phyloP scores from a whole-genome alignment of 2,329 filamentous ascomycete species.

The Aspergillus ustus region DNA sequence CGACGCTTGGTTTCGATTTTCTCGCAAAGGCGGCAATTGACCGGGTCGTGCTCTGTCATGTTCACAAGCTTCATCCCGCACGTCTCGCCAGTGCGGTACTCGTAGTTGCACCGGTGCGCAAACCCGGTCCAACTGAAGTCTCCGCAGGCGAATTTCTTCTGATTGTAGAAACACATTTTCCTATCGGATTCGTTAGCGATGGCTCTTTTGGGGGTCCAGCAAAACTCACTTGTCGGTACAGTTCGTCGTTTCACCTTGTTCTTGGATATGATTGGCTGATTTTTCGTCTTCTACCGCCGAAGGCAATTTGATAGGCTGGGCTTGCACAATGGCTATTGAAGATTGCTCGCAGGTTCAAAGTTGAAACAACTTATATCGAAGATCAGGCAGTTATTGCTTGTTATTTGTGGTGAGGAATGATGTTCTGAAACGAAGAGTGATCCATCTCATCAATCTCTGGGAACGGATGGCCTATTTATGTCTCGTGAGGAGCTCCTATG shows the following conservation, averaged over 20 bases:
- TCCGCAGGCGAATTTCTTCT: constrained; percentile 81
- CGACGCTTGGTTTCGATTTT: constrained; percentile 86
- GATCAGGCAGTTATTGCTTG: constrained; percentile 26
- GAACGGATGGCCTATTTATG: constrained; percentile 47
- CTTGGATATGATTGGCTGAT: constrained; percentile 38
- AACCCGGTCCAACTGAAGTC: constrained; percentile 97
- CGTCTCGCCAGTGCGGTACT: constrained; percentile 94
- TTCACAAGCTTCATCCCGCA: constrained; percentile 92
- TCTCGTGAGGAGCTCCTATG: constrained; percentile 36
- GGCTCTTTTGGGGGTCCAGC: constrained; percentile 22
- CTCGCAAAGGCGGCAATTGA: constrained; percentile 82
- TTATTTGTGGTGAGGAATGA: constrained; percentile 27
- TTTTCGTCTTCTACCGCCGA: constrained; percentile 29
- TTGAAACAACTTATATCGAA: constrained; percentile 31
- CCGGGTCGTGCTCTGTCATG: constrained; percentile 66
- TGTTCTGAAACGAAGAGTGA: constrained; percentile 39
- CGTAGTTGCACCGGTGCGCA: constrained; percentile 88
- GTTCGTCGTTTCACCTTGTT: constrained; percentile 41
- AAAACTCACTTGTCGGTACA: constrained; percentile 40
- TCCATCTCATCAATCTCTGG: constrained; percentile 33
- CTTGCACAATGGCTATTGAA: constrained; percentile 31
- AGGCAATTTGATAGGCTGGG: constrained; percentile 40
- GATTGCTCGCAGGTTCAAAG: constrained; percentile 24
- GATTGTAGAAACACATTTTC: constrained; percentile 93
- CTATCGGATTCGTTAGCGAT: constrained; percentile 44